These are phyloP conservation scores for Lactifluus volemus DNA, from an alignment of 768 basidiomycete genomes.

Conservation along the genomic window DNA sequence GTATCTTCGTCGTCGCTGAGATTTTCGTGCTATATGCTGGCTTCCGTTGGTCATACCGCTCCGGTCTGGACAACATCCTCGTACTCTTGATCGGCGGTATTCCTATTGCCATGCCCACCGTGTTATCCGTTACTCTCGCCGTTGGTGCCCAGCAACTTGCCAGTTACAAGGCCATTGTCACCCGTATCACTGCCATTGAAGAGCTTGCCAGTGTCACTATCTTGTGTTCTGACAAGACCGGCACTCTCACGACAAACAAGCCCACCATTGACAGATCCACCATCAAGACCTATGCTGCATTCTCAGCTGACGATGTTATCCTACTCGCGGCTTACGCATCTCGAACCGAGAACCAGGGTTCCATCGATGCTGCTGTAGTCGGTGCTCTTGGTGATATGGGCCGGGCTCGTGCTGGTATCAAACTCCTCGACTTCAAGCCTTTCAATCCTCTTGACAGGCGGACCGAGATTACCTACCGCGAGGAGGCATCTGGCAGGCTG, in stretches of 20 bases:
- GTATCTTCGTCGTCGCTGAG: slow-evolving; percentile 91
- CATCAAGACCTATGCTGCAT: slow-evolving; percentile 84
- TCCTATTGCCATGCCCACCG: slow-evolving; percentile 99
- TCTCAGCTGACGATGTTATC: slow-evolving; percentile 84
- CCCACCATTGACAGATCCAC: slow-evolving; percentile 93
- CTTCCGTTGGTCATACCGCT: slow-evolving; percentile 85
- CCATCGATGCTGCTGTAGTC: slow-evolving; percentile 87
- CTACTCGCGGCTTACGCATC: slow-evolving; percentile 93
- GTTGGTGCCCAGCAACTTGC: slow-evolving; percentile 98
- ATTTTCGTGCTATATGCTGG: slow-evolving; percentile 90
- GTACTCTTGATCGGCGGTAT: slow-evolving; percentile 99
- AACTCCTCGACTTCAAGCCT: slow-evolving; percentile 96
- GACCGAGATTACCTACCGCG: slow-evolving; percentile 96
- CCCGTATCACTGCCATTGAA: slow-evolving; percentile 98
- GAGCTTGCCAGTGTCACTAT: slow-evolving; percentile 98
- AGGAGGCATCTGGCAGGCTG: slow-evolving; percentile 88
- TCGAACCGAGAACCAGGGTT: slow-evolving; percentile 98
- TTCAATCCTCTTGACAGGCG: slow-evolving; percentile 99
- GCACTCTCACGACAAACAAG: slow-evolving; percentile 98
- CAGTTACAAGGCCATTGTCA: slow-evolving; percentile 99
- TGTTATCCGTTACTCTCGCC: slow-evolving; percentile 94
- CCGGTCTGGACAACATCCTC: slow-evolving; percentile 93
- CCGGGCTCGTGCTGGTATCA: slow-evolving; percentile 86
- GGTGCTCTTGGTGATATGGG: slow-evolving; percentile 60
- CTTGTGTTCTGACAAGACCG: slow-evolving; percentile 98